phyloP scores from a whole-genome alignment of 768 basidiomycete species.

The Pisolithus microcarpus region DNA sequence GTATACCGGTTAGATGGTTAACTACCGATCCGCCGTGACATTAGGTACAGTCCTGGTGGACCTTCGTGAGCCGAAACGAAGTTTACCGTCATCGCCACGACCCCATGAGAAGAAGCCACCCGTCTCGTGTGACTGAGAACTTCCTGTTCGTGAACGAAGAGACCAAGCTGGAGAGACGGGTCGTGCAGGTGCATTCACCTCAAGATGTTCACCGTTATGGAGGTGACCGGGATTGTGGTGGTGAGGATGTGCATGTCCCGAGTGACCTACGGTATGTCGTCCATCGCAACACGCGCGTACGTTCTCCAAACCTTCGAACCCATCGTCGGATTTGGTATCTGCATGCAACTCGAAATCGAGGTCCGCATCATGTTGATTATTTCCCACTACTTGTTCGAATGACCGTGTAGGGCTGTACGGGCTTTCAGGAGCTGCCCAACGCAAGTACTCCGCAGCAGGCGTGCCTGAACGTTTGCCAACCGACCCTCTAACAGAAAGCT shows the following conservation, averaged over 20 bases:
- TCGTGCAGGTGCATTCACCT: slow-evolving; percentile 42
- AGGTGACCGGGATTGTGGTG: slow-evolving; percentile 45
- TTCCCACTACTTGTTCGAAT: slow-evolving; percentile 45
- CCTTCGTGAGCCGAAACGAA: slow-evolving; percentile 70
- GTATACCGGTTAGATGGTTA: not conserved
- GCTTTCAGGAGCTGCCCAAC: slow-evolving; percentile 68
- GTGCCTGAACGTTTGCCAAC: slow-evolving; percentile 84
- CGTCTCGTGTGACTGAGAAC: slow-evolving; percentile 61
- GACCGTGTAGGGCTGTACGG: slow-evolving; percentile 72
- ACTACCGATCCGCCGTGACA: slow-evolving; percentile 20
- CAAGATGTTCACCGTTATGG: slow-evolving; percentile 43
- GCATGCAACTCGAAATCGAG: slow-evolving; percentile 82
- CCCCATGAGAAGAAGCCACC: slow-evolving; percentile 66
- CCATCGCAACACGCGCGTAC: slow-evolving; percentile 90
- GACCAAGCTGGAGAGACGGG: slow-evolving; percentile 82
- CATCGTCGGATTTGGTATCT: slow-evolving; percentile 63
- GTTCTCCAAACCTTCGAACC: slow-evolving; percentile 90
- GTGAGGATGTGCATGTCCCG: slow-evolving; percentile 48
- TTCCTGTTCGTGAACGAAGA: slow-evolving; percentile 75
- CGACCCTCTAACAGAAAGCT: slow-evolving; percentile 64
- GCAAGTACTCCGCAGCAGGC: slow-evolving; percentile 85
- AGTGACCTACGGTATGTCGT: slow-evolving; percentile 73
- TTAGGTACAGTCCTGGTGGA: slow-evolving; percentile 36
- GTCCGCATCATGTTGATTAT: slow-evolving; percentile 48
- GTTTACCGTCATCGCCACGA: slow-evolving; percentile 53